A percentile compares a stretch with the other conserved stretches of the same genome.
Conservation (phyloP, 129 eudicot genomes). For the Logfia minima region DNA sequence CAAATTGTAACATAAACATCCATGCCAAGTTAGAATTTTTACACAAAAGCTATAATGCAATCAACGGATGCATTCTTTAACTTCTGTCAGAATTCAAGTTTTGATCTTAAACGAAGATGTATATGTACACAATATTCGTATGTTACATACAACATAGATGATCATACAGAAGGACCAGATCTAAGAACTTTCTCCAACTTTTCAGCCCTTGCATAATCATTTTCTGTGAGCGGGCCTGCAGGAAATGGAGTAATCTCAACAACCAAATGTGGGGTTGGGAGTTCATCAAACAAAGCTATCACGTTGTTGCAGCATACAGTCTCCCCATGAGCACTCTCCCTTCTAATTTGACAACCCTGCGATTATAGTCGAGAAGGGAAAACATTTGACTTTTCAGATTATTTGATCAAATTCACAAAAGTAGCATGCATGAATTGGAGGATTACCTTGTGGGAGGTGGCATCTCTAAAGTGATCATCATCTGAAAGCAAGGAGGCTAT, state of each 20-base stretch:
- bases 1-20: background rate
- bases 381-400: background rate
- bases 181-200: conserved; percentile 89
- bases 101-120: conserved; percentile 25
- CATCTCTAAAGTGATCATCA: conserved; percentile 92
- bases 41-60: background rate
- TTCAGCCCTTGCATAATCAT: conserved; percentile 80
- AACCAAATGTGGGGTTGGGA: conserved; percentile 80
- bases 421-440: background rate
- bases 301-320: conserved; percentile 89
- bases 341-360: conserved; percentile 91
- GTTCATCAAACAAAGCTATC: conserved; percentile 82
- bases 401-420: background rate
- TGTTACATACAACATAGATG: conserved; percentile 15
- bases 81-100: background rate
- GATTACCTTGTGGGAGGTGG: conserved; percentile 92
- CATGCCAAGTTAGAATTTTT: background rate
- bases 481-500: conserved; percentile 89
- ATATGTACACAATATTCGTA: conserved; percentile 33
- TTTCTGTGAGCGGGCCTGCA: conserved; percentile 81
- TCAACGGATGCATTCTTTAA: background rate
- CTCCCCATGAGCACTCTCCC: conserved; percentile 92
- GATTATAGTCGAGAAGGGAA: background rate
- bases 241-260: conserved; percentile 92
- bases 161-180: conserved; percentile 76